A percentile compares a stretch with the other conserved stretches of the same genome.
Conservation (phyloP, 2,329 filamentous ascomycete genomes). For the Didymosphaeria variabile region DNA sequence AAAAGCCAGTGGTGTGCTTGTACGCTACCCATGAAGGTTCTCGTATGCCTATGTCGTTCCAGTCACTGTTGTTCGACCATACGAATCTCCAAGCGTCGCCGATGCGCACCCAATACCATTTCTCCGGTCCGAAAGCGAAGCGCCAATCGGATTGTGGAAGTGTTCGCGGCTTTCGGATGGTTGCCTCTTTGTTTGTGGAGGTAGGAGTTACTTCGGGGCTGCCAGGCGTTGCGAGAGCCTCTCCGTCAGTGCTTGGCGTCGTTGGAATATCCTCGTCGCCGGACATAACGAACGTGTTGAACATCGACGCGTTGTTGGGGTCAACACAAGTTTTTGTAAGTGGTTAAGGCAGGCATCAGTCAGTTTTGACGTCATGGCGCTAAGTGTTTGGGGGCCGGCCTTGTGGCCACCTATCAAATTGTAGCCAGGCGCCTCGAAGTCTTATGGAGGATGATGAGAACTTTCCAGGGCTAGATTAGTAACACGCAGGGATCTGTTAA, state of each 20-base stretch:
- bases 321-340: not conserved
- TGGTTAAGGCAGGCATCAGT: not conserved
- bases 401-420: not conserved
- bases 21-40: slow-evolving; percentile 6
- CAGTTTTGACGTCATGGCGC: not conserved
- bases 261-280: not conserved
- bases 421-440: too few relatives aligned
- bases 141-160: not conserved
- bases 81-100: not conserved
- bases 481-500: too few relatives aligned
- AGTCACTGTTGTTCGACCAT: not conserved
- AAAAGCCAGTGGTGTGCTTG: slow-evolving; percentile 10
- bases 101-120: not conserved
- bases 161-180: not conserved
- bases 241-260: slow-evolving; percentile 3
- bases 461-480: too few relatives aligned
- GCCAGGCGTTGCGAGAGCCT: not conserved
- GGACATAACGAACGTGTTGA: not conserved
- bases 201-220: not conserved
- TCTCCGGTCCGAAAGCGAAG: slow-evolving; percentile 9
- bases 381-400: not conserved
- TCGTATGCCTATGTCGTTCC: slow-evolving; percentile 1
- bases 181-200: not conserved
- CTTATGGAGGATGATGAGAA: too few relatives aligned
- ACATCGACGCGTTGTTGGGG: not conserved